Conservation (phyloP, 148 eudicot species). For the Persicaria tinctoria region DNA sequence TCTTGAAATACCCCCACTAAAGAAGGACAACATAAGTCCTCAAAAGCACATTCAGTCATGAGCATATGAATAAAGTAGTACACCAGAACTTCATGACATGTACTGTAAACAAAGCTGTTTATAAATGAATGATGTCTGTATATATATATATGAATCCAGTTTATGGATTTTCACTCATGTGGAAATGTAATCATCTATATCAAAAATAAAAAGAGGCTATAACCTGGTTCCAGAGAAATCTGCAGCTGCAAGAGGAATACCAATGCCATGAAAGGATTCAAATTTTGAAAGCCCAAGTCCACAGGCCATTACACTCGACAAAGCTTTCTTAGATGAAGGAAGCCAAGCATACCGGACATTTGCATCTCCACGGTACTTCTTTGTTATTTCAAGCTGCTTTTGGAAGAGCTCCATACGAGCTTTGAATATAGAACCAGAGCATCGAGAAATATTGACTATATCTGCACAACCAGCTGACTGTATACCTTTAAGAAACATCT, state of each 20-base stretch:
- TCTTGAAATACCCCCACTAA: too few species aligned
- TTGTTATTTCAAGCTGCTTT: constrained; percentile 68
- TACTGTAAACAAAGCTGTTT: too few species aligned
- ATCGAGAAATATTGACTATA: constrained; percentile 32
- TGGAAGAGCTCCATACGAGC: constrained; percentile 55
- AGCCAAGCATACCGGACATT: constrained; percentile 86
- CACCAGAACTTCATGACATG: too few species aligned
- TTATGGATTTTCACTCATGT: too few species aligned
- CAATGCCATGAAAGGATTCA: constrained; percentile 49
- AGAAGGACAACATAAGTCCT: too few species aligned
- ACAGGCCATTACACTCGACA: constrained; percentile 34
- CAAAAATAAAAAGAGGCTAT: neutral
- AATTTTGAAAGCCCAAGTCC: constrained; percentile 48
- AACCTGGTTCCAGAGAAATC: constrained; percentile 55
- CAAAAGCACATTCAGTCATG: too few species aligned
- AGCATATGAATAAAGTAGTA: too few species aligned
- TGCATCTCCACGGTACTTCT: constrained; percentile 51
- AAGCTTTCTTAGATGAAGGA: constrained; percentile 43
- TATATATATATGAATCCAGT: too few species aligned
- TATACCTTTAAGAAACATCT: constrained; percentile 44
- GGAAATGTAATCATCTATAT: too few species aligned
- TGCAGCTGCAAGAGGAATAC: constrained; percentile 75
- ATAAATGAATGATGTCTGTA: too few species aligned
- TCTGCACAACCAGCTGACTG: constrained; percentile 25
- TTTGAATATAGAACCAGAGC: constrained; percentile 33